phyloP scores from a whole-genome alignment of 1,139 yeast species.

The Scheffersomyces quercinus region DNA sequence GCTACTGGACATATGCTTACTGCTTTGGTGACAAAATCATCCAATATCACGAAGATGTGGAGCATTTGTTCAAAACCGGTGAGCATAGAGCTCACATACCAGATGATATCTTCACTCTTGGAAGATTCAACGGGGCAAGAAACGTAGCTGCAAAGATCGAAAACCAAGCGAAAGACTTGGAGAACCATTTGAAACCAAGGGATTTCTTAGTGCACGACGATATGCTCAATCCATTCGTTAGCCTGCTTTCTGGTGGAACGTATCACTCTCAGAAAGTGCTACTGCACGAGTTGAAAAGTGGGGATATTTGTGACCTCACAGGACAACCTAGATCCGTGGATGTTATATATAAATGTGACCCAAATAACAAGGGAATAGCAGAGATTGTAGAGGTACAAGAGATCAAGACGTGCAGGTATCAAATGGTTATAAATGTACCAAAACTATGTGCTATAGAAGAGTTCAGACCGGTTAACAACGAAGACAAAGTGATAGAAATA shows the following conservation, averaged over 20 bases:
- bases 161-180: slow-evolving; percentile 21
- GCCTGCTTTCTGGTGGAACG: slow-evolving; percentile 9
- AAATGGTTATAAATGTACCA: slow-evolving; percentile 59
- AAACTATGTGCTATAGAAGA: slow-evolving; percentile 55
- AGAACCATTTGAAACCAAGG: slow-evolving; percentile 8
- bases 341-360: slow-evolving; percentile 68
- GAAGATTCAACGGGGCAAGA: slow-evolving; percentile 34
- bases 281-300: slow-evolving; percentile 56
- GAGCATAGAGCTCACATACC: slow-evolving; percentile 39
- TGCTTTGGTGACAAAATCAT: slow-evolving; percentile 55
- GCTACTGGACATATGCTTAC: slow-evolving; percentile 67
- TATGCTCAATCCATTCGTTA: slow-evolving; percentile 16
- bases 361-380: slow-evolving; percentile 30
- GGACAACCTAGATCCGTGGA: slow-evolving; percentile 61
- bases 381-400: slow-evolving; percentile 54
- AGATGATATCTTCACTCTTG: slow-evolving; percentile 44
- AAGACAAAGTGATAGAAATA: slow-evolving; percentile 40
- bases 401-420: slow-evolving; percentile 70
- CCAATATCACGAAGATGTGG: slow-evolving; percentile 55
- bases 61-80: slow-evolving; percentile 21
- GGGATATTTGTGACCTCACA: slow-evolving; percentile 75
- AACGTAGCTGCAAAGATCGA: slow-evolving; percentile 17
- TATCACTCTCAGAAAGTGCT: slow-evolving; percentile 32
- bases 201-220: slow-evolving; percentile 26
- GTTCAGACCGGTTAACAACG: slow-evolving; percentile 41